Evolutionary conservation across 2,329 filamentous ascomycete species (phyloP), one percentile per base, ranked within the genome.

Genomic region (Lomentospora prolificans): DNA sequence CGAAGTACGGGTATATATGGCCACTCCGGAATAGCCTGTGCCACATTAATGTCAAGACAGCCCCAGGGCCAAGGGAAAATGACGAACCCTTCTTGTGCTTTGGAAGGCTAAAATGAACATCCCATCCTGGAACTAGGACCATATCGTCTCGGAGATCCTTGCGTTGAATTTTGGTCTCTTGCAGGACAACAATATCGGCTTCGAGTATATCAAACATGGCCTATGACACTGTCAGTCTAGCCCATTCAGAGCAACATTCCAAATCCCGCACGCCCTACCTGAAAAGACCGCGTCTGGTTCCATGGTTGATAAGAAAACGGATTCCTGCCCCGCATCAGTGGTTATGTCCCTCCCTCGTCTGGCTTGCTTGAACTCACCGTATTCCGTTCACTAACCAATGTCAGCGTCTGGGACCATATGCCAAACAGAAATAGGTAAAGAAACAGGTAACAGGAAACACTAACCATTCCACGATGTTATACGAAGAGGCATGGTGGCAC

Each of bases 11-110:
- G 91, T 96, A 71, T 96, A 99, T 33, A 99, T 90, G 3, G 87
- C 94, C 2, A 99, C 92, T 2, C 94, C 94, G 25, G 92, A 95
- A 67, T 97, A 99, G 24, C 94, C 90, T 95, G 17, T n/a, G n/a
- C n/a, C n/a, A n/a, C n/a, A n/a, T n/a, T n/a, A n/a, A n/a, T n/a
- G n/a, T n/a, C n/a, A n/a, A n/a, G n/a, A n/a, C n/a, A n/a, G n/a
- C n/a, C n/a, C n/a, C n/a, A n/a, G n/a, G n/a, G n/a, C n/a, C n/a
- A n/a, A n/a, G n/a, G n/a, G n/a, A n/a, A n/a, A n/a, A n/a, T n/a
- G 10, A 25, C 2, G 27, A 72, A 86, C 90, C 92, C 76, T 96
- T 97, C 69, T 97, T 97, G 66, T 95, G 80, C 66, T 86, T 90
- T 0, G 94, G 94, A 24, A 99, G 75, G 67, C 90, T 96, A 71